Evolutionary conservation across 225 moss, liverwort and hornwort species (phyloP).

Genomic region (Takakia lepidozioides): DNA sequence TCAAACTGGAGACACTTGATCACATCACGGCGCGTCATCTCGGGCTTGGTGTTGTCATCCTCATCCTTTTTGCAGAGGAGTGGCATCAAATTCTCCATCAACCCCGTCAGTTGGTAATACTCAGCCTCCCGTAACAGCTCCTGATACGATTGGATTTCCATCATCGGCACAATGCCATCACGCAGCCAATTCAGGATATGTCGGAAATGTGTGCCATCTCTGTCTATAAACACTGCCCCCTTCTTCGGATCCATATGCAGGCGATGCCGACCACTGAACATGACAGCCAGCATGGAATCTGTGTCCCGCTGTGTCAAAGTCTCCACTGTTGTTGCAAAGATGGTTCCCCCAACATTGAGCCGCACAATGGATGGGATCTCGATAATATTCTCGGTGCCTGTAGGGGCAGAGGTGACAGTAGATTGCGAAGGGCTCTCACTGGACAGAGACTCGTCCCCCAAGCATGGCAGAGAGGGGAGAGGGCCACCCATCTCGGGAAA

Average conservation of each 20-base stretch:
- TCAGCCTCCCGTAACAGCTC: constrained; percentile 97
- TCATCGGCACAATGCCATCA: constrained; percentile 71
- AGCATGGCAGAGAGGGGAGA: too few relatives aligned
- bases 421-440: too few relatives aligned
- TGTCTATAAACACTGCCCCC: constrained; percentile 89
- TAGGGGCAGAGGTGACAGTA: too few relatives aligned
- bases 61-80: constrained; percentile 60
- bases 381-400: neutral
- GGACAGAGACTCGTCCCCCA: too few relatives aligned
- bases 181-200: constrained; percentile 96
- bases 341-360: constrained; percentile 82
- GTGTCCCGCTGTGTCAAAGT: constrained; percentile 82
- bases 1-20: constrained; percentile 83
- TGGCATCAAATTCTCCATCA: constrained; percentile 57
- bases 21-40: constrained; percentile 87
- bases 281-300: constrained; percentile 93
- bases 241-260: constrained; percentile 82
- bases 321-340: constrained; percentile 74
- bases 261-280: constrained; percentile 97
- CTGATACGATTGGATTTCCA: constrained; percentile 66
- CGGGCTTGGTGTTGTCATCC: constrained; percentile 82
- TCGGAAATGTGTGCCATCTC: constrained; percentile 93
- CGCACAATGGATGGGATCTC: constrained; percentile 64
- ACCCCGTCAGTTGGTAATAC: constrained; percentile 79
- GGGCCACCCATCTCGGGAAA: too few relatives aligned